phyloP scores from a whole-genome alignment of 805 yeast genomes.

The Torulaspora quercuum region DNA sequence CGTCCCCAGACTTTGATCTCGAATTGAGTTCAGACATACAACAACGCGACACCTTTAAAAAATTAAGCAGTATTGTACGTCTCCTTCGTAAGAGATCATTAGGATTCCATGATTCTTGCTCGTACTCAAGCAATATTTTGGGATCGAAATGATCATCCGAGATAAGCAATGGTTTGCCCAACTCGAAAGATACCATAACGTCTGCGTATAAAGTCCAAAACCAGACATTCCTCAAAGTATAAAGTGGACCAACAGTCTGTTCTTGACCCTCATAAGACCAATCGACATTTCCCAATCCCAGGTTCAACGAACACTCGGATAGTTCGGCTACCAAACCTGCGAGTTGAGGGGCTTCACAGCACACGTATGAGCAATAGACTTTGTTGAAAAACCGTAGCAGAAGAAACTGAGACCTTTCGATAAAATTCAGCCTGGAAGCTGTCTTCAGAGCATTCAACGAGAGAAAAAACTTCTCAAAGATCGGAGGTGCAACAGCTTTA shows the following conservation, averaged over 20 bases:
- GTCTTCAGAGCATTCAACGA: slow-evolving; percentile 23
- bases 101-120: background rate
- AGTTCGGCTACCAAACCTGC: slow-evolving; percentile 22
- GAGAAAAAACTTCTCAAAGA: slow-evolving; percentile 20
- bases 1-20: slow-evolving; percentile 8
- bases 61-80: slow-evolving; percentile 12
- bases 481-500: slow-evolving; percentile 19
- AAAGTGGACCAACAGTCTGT: slow-evolving; percentile 17
- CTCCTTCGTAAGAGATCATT: slow-evolving; percentile 8
- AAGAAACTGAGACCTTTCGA: slow-evolving; percentile 33
- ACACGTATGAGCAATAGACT: slow-evolving; percentile 15
- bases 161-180: slow-evolving; percentile 30
- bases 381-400: slow-evolving; percentile 23
- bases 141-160: slow-evolving; percentile 20
- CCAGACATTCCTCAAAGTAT: slow-evolving; percentile 23
- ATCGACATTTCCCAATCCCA: slow-evolving; percentile 27
- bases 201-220: slow-evolving; percentile 29
- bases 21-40: slow-evolving; percentile 18
- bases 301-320: slow-evolving; percentile 20
- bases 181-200: slow-evolving; percentile 27
- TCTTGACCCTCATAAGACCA: slow-evolving; percentile 21
- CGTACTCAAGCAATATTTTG: background rate
- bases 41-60: slow-evolving; percentile 16
- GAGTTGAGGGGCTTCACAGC: slow-evolving; percentile 27
- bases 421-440: slow-evolving; percentile 22